Evolutionary conservation across 495 filamentous ascomycete genomes (phyloP), one percentile per base, ranked within the genome.

Genomic region (Xanthoparmelia taractica): DNA sequence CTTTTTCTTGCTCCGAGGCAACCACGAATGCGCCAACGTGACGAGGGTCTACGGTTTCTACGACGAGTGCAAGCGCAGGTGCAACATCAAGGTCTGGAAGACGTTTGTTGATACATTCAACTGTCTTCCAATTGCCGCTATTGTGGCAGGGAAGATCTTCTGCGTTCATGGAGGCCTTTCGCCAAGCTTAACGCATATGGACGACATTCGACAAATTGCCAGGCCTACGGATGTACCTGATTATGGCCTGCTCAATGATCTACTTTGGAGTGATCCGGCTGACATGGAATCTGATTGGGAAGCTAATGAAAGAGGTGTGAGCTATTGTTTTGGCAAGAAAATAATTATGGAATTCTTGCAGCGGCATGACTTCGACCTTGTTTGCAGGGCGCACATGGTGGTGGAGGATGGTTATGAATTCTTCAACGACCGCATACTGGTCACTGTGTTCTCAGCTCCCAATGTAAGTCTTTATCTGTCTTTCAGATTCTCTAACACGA

Each of bases 351-450:
- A 96, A 67, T 99, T 99, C 74, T 79, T 99, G 67, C 88, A 91
- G 59, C 84, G 86, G 41, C 93, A 97, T 72, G 94, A 99, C 70
- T 99, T 99, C 72, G 94, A 99, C 74, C 76, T 99, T 41, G 92
- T 99, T 38, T 97, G 95, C 73, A 84, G 94, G 57, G 94, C 94
- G 58, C 94, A 99, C 78, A 99, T 99, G 94, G 94, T 99, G 57
- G 94, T 99, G 23, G 94, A 99, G 72, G 94, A 99, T 76, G 94
- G 94, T 18, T 99, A 99, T 76, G 94, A 99, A 69, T 99, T 99
- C 74, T 99, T 97, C 72, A 94, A 89, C 58, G 94, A 99, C 69
- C 84, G 94, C 48, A 88, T 97, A 61, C 76, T 99, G 34, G 94
- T 99, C 58, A 99, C 94, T 1, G 94, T 99, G 13, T 99, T 98